Base-by-base conservation (phyloP, 345 rosid species). In the Erodium maritimum region DNA sequence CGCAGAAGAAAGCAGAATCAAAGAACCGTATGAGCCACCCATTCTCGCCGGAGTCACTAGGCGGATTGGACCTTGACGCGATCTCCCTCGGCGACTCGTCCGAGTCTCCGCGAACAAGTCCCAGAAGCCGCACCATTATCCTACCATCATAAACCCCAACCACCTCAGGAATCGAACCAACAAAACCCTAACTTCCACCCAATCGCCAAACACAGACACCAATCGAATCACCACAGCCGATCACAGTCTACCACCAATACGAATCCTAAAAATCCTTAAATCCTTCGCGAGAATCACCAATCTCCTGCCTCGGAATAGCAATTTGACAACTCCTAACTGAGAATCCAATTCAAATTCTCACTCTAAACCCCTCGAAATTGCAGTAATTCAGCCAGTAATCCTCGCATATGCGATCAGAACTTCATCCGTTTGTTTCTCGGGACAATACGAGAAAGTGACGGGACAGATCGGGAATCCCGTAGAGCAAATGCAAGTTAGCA, bases 21-120 rank as follows among this genome's bases (percentile, higher is more conserved):
- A 90, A 94, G 79, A 94, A 94, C 76, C 99, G 70, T 63, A 94
- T 94, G 62, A 94, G 96, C 99, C 99, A 90, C 18, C 99, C 99
- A 19, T 73, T 86, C 78, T 93, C 96, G 21, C 96, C 86, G 0
- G 99, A 79, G 22, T 94, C 96, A 56, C 88, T 82, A 1, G 83
- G 73, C 24, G 79, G 61, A 61, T 69, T 76, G 68, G 70, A 73
- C 29, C 82, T 82, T 5, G 96, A 76, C 23, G 86, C 69, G 67
- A 94, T 90, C 83, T 94, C 99, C 53, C 99, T 86, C 21, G 99
- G 99, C 21, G 86, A 77, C 71, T 82, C 89, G 56, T 81, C 84
- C 42, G 79, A 73, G 63, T 83, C 91, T 61, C 91, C 79, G 46
- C 80, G 80, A 54, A 69, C 80, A 63, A 94, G 80, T 65, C 97